These are phyloP conservation scores for Mycena epipterygia DNA, from an alignment of 768 basidiomycete species.

Conservation along the genomic window DNA sequence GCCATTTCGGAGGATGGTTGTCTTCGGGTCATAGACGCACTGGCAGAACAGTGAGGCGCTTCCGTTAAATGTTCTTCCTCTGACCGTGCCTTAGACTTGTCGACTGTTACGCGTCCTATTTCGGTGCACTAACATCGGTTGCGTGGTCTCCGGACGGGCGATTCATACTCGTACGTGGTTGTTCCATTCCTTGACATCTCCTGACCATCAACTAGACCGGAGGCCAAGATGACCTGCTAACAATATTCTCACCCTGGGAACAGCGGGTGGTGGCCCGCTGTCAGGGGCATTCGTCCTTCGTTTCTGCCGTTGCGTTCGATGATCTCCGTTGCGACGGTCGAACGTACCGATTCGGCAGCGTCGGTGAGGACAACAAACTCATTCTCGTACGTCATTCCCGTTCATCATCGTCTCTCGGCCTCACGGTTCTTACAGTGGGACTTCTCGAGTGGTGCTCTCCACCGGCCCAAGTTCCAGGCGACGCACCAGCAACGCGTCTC, in stretches of 20 bases:
- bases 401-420: constrained; percentile 25
- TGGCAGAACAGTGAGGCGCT: constrained; percentile 81
- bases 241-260: constrained; percentile 95
- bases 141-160: constrained; percentile 97
- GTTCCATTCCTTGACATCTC: neutral
- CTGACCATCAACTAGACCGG: constrained; percentile 74
- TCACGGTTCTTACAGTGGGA: constrained; percentile 77
- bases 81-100: constrained; percentile 71
- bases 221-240: constrained; percentile 96
- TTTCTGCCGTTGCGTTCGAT: constrained; percentile 92
- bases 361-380: constrained; percentile 97
- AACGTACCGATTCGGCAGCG: constrained; percentile 94
- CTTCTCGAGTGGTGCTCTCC: constrained; percentile 91
- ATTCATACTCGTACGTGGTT: constrained; percentile 80
- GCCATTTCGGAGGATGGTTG: constrained; percentile 95
- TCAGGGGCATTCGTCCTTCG: constrained; percentile 97
- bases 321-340: constrained; percentile 89
- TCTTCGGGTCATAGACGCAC: constrained; percentile 89
- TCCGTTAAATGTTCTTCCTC: constrained; percentile 2
- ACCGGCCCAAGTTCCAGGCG: constrained; percentile 83
- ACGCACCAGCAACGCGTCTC: constrained; percentile 82
- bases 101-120: constrained; percentile 95
- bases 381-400: constrained; percentile 72
- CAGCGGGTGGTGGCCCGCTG: constrained; percentile 95
- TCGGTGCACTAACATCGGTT: constrained; percentile 90